Percentiles rank a stretch among this genome's conserved stretches.
Evolutionary conservation across 2,329 filamentous ascomycete genomes (phyloP).

Genomic region (Penicillium sclerotiorum): DNA sequence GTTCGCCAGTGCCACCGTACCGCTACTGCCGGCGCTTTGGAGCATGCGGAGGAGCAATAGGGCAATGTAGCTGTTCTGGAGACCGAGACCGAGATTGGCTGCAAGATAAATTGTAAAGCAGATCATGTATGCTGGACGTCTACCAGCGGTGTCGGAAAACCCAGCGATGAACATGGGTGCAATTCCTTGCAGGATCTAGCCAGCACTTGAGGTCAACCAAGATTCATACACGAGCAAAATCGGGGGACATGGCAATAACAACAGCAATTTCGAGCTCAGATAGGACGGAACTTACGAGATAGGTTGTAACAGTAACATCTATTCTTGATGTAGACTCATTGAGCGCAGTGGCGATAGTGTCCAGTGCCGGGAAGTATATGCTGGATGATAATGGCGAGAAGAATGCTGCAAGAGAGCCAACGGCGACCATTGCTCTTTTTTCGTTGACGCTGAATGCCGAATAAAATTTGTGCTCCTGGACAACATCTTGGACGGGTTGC

Average conservation of each 20-base stretch:
- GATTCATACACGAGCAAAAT: background rate
- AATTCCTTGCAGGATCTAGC: conserved; percentile 33
- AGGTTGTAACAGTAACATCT: conserved; percentile 56
- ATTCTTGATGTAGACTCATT: conserved; percentile 46
- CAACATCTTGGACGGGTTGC: background rate
- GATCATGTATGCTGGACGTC: conserved; percentile 61
- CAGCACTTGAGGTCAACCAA: too few species aligned
- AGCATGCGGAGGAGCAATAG: conserved; percentile 21
- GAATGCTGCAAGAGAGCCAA: conserved; percentile 30
- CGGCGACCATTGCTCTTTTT: conserved; percentile 25
- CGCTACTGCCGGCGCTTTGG: conserved; percentile 24
- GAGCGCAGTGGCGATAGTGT: conserved; percentile 41
- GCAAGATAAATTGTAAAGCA: conserved; percentile 53
- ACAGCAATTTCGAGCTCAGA: background rate
- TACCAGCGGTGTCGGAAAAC: conserved; percentile 61
- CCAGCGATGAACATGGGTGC: conserved; percentile 57
- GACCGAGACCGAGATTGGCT: conserved; percentile 62
- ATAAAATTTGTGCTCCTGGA: conserved; percentile 37
- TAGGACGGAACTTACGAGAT: conserved; percentile 39
- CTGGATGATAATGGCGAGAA: conserved; percentile 39
- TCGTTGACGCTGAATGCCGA: conserved; percentile 28
- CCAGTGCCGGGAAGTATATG: conserved; percentile 42
- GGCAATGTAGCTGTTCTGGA: conserved; percentile 58
- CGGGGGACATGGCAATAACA: background rate
- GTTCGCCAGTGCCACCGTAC: conserved; percentile 67